These are phyloP conservation scores for Aspergillus felis DNA, from an alignment of 2,329 filamentous ascomycete species.

Conservation along the genomic window DNA sequence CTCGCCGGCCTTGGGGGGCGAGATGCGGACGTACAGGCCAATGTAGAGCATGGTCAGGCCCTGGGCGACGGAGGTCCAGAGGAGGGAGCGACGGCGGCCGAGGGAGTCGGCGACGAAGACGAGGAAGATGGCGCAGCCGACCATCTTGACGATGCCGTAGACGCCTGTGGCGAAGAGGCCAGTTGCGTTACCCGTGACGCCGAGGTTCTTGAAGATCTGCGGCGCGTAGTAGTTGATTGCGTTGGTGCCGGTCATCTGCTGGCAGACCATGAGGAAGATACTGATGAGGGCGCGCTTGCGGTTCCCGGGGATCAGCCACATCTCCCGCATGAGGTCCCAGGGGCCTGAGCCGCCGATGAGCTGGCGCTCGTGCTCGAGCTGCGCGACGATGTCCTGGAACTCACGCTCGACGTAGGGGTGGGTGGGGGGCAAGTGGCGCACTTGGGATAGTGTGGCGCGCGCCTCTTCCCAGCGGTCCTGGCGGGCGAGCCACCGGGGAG, in stretches of 20 bases:
- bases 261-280: conserved; percentile 52
- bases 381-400: conserved; percentile 57
- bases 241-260: conserved; percentile 53
- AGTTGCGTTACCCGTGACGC: conserved; percentile 53
- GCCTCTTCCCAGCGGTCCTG: conserved; percentile 66
- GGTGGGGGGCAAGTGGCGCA: conserved; percentile 52
- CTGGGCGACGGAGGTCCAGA: conserved; percentile 63
- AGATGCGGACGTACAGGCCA: conserved; percentile 59
- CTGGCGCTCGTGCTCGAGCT: conserved; percentile 60
- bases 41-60: conserved; percentile 64
- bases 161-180: conserved; percentile 70
- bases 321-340: conserved; percentile 61
- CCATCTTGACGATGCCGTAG: conserved; percentile 69
- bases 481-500: conserved; percentile 64
- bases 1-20: conserved; percentile 47
- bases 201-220: conserved; percentile 64
- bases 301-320: conserved; percentile 56
- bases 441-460: conserved; percentile 50
- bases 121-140: conserved; percentile 61
- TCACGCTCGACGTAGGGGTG: conserved; percentile 58
- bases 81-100: conserved; percentile 58
- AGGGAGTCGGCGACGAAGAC: conserved; percentile 66
- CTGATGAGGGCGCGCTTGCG: conserved; percentile 53
- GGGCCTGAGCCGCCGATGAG: conserved; percentile 50
- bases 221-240: conserved; percentile 67